Percentiles rank a stretch among this genome's conserved stretches.
phyloP scores from a whole-genome alignment of 2,329 filamentous ascomycete genomes.

The Scorias spongiosa region DNA sequence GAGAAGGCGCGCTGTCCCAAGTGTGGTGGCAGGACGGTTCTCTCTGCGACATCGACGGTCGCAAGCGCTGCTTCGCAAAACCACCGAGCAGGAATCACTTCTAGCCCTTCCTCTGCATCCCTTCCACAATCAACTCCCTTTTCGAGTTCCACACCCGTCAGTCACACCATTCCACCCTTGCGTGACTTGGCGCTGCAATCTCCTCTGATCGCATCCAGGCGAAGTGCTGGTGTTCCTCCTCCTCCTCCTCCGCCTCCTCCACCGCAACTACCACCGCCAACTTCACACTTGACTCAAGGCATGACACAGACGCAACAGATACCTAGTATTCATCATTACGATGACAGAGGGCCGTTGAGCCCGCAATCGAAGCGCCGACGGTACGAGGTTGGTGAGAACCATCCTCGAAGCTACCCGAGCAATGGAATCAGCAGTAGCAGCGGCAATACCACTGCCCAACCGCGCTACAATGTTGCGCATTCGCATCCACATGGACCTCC shows the following conservation, averaged over 20 bases:
- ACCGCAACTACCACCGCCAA: background rate
- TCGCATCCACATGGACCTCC: slow-evolving; percentile 4
- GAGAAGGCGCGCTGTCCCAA: slow-evolving; percentile 46
- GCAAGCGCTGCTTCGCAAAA: slow-evolving; percentile 33
- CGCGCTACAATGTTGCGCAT: slow-evolving; percentile 14
- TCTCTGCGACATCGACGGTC: slow-evolving; percentile 31
- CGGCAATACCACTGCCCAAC: slow-evolving; percentile 23
- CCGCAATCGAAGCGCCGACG: background rate
- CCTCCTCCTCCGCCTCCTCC: background rate
- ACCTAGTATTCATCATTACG: slow-evolving; percentile 12
- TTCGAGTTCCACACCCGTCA: slow-evolving; percentile 18
- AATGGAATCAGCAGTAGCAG: slow-evolving; percentile 2
- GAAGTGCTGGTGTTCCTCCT: slow-evolving; percentile 1
- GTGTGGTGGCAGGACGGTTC: slow-evolving; percentile 55
- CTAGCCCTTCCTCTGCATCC: slow-evolving; percentile 12
- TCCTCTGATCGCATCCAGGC: slow-evolving; percentile 13
- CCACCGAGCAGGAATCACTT: slow-evolving; percentile 1
- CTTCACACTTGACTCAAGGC: slow-evolving; percentile 10
- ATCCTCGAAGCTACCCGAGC: background rate
- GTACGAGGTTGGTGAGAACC: slow-evolving; percentile 26
- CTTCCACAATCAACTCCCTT: slow-evolving; percentile 16
- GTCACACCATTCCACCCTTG: slow-evolving; percentile 21
- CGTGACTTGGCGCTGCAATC: slow-evolving; percentile 21
- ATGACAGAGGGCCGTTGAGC: slow-evolving; percentile 1
- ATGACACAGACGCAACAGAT: slow-evolving; percentile 16